A percentile compares a stretch with the other conserved stretches of the same genome.
phyloP scores from a whole-genome alignment of 2,329 filamentous ascomycete genomes.

The Penicillium sclerotiorum region DNA sequence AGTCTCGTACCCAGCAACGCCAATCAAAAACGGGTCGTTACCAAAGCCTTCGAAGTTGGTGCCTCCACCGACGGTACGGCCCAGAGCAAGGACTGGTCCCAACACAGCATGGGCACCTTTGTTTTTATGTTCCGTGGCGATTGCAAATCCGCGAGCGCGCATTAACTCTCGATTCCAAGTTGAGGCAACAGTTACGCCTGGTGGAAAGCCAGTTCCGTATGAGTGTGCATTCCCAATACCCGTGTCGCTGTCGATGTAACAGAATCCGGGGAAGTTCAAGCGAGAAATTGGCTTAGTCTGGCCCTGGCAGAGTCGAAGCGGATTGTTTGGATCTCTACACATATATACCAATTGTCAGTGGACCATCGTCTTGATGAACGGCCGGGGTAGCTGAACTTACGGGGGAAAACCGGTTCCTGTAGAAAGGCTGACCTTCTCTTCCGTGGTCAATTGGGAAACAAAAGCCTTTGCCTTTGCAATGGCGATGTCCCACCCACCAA shows the following conservation, averaged over 20 bases:
- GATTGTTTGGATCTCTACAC: background rate
- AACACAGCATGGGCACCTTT: background rate
- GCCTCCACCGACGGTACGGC: background rate
- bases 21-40: background rate
- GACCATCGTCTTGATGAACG: background rate
- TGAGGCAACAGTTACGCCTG: background rate
- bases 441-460: background rate
- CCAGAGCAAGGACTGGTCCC: background rate
- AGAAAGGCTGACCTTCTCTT: background rate
- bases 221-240: background rate
- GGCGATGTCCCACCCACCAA: background rate
- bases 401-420: background rate
- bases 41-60: background rate
- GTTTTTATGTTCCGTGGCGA: background rate
- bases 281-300: background rate
- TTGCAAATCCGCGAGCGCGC: background rate
- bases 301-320: background rate
- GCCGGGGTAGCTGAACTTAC: background rate
- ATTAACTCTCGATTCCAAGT: background rate
- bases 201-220: background rate
- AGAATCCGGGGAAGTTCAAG: background rate
- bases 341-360: background rate
- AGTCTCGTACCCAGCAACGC: background rate
- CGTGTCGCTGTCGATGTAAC: background rate
- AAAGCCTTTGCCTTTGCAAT: background rate